These are phyloP conservation scores for Corymbia citriodora DNA, from an alignment of 441 rosid genomes.

Conservation along the genomic window DNA sequence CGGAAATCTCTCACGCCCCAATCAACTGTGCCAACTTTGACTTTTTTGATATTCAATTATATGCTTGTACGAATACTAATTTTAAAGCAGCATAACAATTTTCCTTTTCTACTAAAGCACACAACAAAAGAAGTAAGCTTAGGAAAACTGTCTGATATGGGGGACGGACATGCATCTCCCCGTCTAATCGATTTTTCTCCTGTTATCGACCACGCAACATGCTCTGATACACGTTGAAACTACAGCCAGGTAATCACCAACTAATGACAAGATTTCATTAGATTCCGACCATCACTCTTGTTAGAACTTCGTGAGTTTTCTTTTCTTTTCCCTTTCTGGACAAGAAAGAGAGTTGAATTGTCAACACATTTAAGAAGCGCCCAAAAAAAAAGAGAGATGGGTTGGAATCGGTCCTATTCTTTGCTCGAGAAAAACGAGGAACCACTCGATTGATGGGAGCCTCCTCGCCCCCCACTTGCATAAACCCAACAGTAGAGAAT, in stretches of 20 bases:
- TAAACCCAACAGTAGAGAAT: background rate
- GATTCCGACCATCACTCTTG: background rate
- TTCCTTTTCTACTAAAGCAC: background rate
- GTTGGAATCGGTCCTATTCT: background rate
- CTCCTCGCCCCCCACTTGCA: slow-evolving; percentile 52
- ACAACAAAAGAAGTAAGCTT: background rate
- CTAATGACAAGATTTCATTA: background rate
- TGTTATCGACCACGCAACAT: background rate
- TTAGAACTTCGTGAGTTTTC: background rate
- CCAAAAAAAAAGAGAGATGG: background rate
- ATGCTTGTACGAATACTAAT: background rate
- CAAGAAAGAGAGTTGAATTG: background rate
- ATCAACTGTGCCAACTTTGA: background rate
- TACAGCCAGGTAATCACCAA: background rate
- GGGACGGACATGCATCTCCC: background rate
- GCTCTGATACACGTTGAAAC: background rate
- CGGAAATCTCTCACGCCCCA: background rate
- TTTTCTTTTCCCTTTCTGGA: background rate
- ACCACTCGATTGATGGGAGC: slow-evolving; percentile 2
- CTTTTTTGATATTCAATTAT: background rate
- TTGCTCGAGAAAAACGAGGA: background rate
- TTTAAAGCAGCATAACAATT: background rate
- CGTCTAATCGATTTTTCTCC: background rate
- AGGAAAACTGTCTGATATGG: background rate
- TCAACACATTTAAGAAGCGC: background rate